A percentile compares a stretch with the other conserved stretches of the same genome.
phyloP scores from a whole-genome alignment of 768 basidiomycete species.

The Pleurotus sapidus region DNA sequence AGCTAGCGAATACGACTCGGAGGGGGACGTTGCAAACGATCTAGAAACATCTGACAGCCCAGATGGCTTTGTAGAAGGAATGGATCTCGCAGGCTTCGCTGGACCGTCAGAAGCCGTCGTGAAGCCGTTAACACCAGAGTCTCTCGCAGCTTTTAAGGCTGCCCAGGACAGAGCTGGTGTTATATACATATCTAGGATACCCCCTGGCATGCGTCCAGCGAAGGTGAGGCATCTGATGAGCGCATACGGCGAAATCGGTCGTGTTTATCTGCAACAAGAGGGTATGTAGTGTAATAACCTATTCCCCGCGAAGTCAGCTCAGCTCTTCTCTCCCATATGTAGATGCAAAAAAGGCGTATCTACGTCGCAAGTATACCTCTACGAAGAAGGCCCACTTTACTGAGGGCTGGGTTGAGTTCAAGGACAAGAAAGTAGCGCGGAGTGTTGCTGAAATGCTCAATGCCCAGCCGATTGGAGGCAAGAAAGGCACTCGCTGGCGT shows the following conservation, averaged over 20 bases:
- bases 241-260: constrained; percentile 83
- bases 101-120: constrained; percentile 57
- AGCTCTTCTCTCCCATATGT: not conserved
- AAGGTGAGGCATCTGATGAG: constrained; percentile 95
- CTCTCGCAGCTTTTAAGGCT: constrained; percentile 69
- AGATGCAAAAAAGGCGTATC: constrained; percentile 89
- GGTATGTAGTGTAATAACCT: constrained; percentile 40
- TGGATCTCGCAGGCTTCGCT: constrained; percentile 58
- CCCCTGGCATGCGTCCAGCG: constrained; percentile 95
- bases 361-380: constrained; percentile 75
- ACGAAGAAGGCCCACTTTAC: constrained; percentile 87
- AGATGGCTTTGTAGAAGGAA: constrained; percentile 38
- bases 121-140: constrained; percentile 73
- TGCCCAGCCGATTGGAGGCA: constrained; percentile 92
- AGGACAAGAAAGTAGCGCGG: constrained; percentile 88
- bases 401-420: constrained; percentile 99
- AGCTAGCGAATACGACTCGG: too few species aligned
- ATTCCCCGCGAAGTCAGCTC: not conserved
- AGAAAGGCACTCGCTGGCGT: constrained; percentile 86
- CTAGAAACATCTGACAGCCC: not conserved
- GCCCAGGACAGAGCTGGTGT: constrained; percentile 79
- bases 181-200: constrained; percentile 93
- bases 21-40: too few species aligned
- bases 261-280: constrained; percentile 93
- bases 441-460: constrained; percentile 94